These are phyloP conservation scores for Kwoniella shandongensis DNA, from an alignment of 768 basidiomycete genomes.

Conservation along the genomic window DNA sequence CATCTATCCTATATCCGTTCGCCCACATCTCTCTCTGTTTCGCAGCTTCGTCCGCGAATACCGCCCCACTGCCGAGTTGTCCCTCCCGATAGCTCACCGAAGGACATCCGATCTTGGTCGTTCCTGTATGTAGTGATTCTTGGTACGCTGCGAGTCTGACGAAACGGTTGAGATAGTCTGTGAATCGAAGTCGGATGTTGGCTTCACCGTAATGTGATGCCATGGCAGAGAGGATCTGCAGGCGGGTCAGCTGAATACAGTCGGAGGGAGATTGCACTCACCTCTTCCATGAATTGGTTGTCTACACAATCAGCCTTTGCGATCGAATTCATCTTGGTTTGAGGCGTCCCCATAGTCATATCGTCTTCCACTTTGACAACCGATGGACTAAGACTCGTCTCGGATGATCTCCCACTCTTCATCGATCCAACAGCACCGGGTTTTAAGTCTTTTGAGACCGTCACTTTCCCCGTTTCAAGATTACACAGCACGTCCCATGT, in stretches of 20 bases:
- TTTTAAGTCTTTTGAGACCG: constrained; percentile 78
- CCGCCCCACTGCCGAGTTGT: constrained; percentile 75
- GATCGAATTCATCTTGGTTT: constrained; percentile 32
- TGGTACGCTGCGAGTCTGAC: constrained; percentile 85
- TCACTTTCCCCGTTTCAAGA: constrained; percentile 79
- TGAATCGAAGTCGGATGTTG: constrained; percentile 80
- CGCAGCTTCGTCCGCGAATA: constrained; percentile 70
- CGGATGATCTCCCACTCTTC: constrained; percentile 24
- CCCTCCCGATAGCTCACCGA: constrained; percentile 58
- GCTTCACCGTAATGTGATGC: constrained; percentile 89
- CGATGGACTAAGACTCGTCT: constrained; percentile 54
- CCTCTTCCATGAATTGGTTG: constrained; percentile 89
- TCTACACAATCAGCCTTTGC: constrained; percentile 66
- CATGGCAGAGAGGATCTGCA: constrained; percentile 78
- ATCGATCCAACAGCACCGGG: constrained; percentile 15
- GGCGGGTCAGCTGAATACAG: neutral
- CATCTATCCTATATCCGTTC: constrained; percentile 85
- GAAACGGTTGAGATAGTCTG: constrained; percentile 84
- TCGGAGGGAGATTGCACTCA: constrained; percentile 61
- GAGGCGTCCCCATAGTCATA: constrained; percentile 21
- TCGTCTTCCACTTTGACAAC: constrained; percentile 51
- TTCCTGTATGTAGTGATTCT: constrained; percentile 75
- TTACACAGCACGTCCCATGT: constrained; percentile 92
- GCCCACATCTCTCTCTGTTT: constrained; percentile 69
- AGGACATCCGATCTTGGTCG: constrained; percentile 74